A percentile compares a stretch with the other conserved stretches of the same genome.
These are phyloP conservation scores for Penicillium sp. DNA, from an alignment of 2,329 filamentous ascomycete species.

Conservation along the genomic window DNA sequence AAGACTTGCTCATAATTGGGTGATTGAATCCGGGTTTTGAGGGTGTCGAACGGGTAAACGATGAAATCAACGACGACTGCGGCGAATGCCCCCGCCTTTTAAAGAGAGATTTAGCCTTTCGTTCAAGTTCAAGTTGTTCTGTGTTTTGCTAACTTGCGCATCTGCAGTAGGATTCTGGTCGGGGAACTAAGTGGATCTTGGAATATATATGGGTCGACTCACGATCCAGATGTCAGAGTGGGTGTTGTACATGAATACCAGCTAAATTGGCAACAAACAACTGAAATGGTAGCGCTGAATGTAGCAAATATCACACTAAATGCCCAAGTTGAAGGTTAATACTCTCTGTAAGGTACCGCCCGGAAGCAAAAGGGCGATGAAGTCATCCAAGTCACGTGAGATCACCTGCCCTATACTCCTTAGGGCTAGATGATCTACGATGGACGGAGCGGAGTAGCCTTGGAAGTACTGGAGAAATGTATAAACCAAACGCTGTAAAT, in stretches of 20 bases:
- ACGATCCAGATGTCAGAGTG: slow-evolving; percentile 63
- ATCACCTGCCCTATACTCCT: slow-evolving; percentile 12
- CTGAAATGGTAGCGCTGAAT: no score
- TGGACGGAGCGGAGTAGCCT: neutral
- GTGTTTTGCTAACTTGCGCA: no score
- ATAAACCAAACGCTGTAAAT: slow-evolving; percentile 11
- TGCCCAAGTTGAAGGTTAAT: no score
- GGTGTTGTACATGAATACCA: slow-evolving; percentile 50
- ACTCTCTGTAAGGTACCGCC: no score
- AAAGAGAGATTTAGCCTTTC: no score
- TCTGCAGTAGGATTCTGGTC: no score
- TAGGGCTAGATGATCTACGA: slow-evolving; percentile 17
- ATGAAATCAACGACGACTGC: slow-evolving; percentile 85
- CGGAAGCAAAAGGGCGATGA: slow-evolving; percentile 3
- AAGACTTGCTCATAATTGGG: slow-evolving; percentile 73
- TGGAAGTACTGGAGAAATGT: neutral
- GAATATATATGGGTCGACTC: slow-evolving; percentile 32
- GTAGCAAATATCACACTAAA: no score
- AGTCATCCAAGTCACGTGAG: slow-evolving; percentile 20
- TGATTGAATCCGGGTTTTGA: slow-evolving; percentile 85
- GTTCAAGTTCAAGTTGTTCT: no score
- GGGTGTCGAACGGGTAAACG: slow-evolving; percentile 84
- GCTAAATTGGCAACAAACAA: no score
- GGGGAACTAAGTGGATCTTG: neutral
- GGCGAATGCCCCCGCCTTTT: slow-evolving; percentile 78